Percentiles rank a stretch among this genome's conserved stretches.
phyloP scores from a whole-genome alignment of 331 rosid species.

The Malus hybrid region DNA sequence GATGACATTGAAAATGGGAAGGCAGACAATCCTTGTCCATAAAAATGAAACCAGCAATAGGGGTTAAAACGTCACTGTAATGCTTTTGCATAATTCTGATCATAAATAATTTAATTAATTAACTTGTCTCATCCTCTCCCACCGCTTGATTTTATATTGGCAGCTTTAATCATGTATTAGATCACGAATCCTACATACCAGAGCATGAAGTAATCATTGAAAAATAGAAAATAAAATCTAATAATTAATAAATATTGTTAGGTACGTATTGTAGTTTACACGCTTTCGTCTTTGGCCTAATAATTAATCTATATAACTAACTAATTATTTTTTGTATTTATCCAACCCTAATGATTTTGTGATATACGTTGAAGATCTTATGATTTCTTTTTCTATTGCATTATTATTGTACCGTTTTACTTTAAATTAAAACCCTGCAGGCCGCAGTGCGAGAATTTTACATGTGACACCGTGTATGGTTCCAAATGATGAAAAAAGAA shows the following conservation, averaged over 20 bases:
- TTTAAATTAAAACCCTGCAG: not conserved
- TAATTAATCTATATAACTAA: not conserved
- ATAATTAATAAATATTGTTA: not conserved
- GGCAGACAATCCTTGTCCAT: too few relatives aligned
- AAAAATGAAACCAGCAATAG: not conserved
- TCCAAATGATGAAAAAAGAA: not conserved
- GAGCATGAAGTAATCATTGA: not conserved
- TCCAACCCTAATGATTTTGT: not conserved
- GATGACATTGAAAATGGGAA: too few relatives aligned
- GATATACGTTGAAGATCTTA: not conserved
- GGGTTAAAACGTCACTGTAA: slow-evolving; percentile 1
- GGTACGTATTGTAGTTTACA: not conserved
- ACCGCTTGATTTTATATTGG: not conserved
- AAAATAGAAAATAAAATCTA: not conserved
- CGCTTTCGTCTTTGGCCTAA: not conserved
- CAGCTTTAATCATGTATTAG: not conserved
- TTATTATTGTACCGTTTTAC: not conserved
- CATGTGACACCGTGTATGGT: not conserved
- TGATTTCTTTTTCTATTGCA: not conserved
- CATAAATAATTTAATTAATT: not conserved
- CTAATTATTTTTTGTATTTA: not conserved
- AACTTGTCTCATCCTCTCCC: not conserved
- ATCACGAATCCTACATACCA: not conserved
- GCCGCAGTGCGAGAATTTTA: not conserved
- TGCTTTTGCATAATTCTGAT: not conserved